phyloP scores from a whole-genome alignment of 129 eudicot species.

The Daucus carota region DH1_v3.0 NC_030381.2:50300001-50300500 shows the following conservation, averaged over 20 bases:
- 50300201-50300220: conserved; percentile 46
- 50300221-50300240: conserved; percentile 51
- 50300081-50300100: conserved; percentile 72
- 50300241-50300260: conserved; percentile 59
- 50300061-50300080: conserved; percentile 57
- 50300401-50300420: neutral
- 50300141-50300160: conserved; percentile 51
- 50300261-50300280: conserved; percentile 54
- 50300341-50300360: neutral
- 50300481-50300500: neutral
- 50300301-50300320: neutral
- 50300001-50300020: conserved; percentile 40
- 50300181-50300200: conserved; percentile 44
- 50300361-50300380: too few species aligned
- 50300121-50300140: conserved; percentile 69
- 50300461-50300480: neutral
- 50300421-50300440: neutral
- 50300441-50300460: neutral
- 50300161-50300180: conserved; percentile 37
- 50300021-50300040: conserved; percentile 61
- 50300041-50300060: conserved; percentile 70
- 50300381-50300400: neutral
- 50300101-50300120: conserved; percentile 67
- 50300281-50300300: neutral
- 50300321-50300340: neutral